phyloP scores from a whole-genome alignment of 257 asterid genomes.

The Knoxia roxburghii region DNA sequence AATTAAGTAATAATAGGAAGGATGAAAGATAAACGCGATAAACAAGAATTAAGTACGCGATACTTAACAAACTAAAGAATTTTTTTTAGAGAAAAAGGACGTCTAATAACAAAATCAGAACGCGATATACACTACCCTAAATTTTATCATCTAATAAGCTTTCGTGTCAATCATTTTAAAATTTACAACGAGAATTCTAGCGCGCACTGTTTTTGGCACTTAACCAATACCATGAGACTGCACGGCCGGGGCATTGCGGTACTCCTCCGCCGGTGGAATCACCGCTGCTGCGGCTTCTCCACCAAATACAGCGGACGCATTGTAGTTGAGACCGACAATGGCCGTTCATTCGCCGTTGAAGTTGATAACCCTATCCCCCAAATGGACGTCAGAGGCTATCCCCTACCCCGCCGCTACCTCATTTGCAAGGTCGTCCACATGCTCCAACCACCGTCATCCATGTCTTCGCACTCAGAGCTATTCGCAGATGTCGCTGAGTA shows the following conservation, averaged over 20 bases:
- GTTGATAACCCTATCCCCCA: constrained; percentile 43
- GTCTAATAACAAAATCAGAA: too few species aligned
- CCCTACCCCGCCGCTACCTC: constrained; percentile 88
- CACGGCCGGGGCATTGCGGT: constrained; percentile 19
- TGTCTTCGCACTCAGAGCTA: constrained; percentile 37
- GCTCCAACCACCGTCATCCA: constrained; percentile 51
- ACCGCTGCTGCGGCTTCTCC: constrained; percentile 56
- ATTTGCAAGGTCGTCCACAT: constrained; percentile 60
- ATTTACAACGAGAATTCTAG: too few species aligned
- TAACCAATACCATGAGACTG: constrained; percentile 9
- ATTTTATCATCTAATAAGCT: too few species aligned
- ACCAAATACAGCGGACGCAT: constrained; percentile 82
- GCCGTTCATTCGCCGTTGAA: constrained; percentile 66
- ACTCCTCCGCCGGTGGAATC: constrained; percentile 24
- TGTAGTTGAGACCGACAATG: constrained; percentile 42
- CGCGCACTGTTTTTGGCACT: too few species aligned
- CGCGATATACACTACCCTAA: too few species aligned
- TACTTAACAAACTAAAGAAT: too few species aligned
- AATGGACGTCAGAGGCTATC: constrained; percentile 76
- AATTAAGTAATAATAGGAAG: too few species aligned
- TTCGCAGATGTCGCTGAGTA: constrained; percentile 62
- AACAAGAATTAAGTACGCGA: too few species aligned
- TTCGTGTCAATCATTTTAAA: too few species aligned
- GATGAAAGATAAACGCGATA: too few species aligned
- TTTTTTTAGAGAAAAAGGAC: too few species aligned